A percentile compares a stretch with the other conserved stretches of the same genome.
Evolutionary conservation across 371 early-diverging fungal species (phyloP).

Genomic region (Dentiscutata heterogama): DNA sequence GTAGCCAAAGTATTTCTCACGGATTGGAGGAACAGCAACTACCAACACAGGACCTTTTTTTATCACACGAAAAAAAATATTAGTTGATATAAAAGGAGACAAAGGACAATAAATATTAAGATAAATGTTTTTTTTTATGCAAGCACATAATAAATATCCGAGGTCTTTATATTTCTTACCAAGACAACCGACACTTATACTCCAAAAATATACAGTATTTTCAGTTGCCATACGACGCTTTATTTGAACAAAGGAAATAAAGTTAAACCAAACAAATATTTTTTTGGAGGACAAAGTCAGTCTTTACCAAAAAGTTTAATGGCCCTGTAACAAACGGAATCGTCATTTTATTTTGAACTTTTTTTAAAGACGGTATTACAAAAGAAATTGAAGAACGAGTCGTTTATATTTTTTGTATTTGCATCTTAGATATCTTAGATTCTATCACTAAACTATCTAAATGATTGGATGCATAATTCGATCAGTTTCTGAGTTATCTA

Average conservation of each 20-base stretch:
- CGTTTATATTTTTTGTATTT: background rate
- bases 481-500: too few species aligned
- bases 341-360: background rate
- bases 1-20: constrained; percentile 7
- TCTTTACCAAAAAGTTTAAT: constrained; percentile 3
- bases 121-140: background rate
- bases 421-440: background rate
- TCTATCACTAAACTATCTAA: background rate
- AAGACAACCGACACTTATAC: background rate
- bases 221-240: constrained; percentile 4
- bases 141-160: background rate
- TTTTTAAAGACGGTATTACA: background rate
- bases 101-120: background rate
- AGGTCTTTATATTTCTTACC: background rate
- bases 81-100: background rate
- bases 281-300: background rate
- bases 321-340: background rate
- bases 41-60: constrained; percentile 9
- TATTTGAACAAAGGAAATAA: background rate
- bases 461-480: background rate
- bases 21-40: constrained; percentile 24
- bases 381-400: background rate
- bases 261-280: background rate
- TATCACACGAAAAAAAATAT: background rate
- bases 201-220: constrained; percentile 6